Percentiles rank a stretch among this genome's conserved stretches.
Conservation (phyloP, 371 early-diverging fungal genomes). For the Lichtheimia corymbifera region DNA sequence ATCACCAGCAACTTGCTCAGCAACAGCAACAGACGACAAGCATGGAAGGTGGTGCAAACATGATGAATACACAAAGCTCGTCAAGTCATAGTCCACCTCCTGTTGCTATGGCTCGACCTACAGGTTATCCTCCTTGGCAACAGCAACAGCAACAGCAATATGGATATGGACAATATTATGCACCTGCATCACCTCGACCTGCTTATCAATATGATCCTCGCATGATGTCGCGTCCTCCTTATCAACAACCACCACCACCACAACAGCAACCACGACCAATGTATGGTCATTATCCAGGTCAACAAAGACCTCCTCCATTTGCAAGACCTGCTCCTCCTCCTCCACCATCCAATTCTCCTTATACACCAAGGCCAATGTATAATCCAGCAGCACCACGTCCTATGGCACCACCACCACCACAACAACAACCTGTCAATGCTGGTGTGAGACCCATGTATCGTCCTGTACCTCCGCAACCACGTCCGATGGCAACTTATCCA, state of each 20-base stretch:
- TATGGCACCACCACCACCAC: no score
- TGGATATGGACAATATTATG: slow-evolving; percentile 9
- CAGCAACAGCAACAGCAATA: slow-evolving; percentile 14
- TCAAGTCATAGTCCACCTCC: not conserved
- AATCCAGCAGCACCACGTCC: not conserved
- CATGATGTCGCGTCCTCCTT: slow-evolving; percentile 15
- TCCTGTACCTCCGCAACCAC: slow-evolving; percentile 9
- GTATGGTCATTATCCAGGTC: slow-evolving; percentile 14
- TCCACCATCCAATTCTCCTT: slow-evolving; percentile 5
- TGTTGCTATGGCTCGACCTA: slow-evolving; percentile 5
- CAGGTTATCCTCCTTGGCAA: slow-evolving; percentile 17
- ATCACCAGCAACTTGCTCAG: slow-evolving; percentile 16
- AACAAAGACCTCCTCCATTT: slow-evolving; percentile 10
- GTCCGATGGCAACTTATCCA: slow-evolving; percentile 13
- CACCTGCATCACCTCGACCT: slow-evolving; percentile 18
- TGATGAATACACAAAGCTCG: not conserved
- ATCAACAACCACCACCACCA: slow-evolving; percentile 13
- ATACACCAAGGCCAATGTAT: slow-evolving; percentile 16
- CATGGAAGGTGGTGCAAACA: not conserved
- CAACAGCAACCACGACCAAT: slow-evolving; percentile 13
- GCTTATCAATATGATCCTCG: slow-evolving; percentile 18
- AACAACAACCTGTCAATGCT: slow-evolving; percentile 10
- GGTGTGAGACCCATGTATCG: slow-evolving; percentile 18
- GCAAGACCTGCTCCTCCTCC: slow-evolving; percentile 14
- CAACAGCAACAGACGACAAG: slow-evolving; percentile 13